phyloP scores from a whole-genome alignment of 1,284 basidiomycete species.

The Sanghuangporus sanghuang region DNA sequence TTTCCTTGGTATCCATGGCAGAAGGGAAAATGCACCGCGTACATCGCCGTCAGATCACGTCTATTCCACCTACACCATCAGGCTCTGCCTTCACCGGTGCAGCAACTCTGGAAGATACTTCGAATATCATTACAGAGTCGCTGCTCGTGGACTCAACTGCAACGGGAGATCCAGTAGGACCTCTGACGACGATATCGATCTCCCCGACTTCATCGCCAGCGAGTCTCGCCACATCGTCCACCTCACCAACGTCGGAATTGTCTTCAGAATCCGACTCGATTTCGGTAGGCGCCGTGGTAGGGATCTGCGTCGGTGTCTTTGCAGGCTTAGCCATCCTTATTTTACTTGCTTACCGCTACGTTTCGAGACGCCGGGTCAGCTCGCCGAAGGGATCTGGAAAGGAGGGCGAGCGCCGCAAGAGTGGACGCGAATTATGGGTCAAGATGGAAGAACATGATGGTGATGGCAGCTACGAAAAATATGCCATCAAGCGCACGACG shows the following conservation, averaged over 20 bases:
- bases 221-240: neutral
- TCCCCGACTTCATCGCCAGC: neutral
- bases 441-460: slow-evolving; percentile 17
- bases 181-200: neutral
- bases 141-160: neutral
- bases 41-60: neutral
- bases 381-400: neutral
- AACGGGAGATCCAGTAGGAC: neutral
- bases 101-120: neutral
- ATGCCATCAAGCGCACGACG: slow-evolving; percentile 12
- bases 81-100: neutral
- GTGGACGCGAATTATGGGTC: slow-evolving; percentile 17
- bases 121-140: neutral
- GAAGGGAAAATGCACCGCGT: neutral
- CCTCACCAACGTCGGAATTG: neutral
- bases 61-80: neutral
- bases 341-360: slow-evolving; percentile 3
- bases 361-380: neutral
- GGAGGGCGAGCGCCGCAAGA: slow-evolving; percentile 12
- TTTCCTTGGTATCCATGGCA: neutral
- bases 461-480: slow-evolving; percentile 14
- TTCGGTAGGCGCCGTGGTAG: slow-evolving; percentile 15
- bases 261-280: slow-evolving; percentile 8
- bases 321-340: slow-evolving; percentile 3
- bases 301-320: slow-evolving; percentile 18